These are phyloP conservation scores for Cyclanthera cordifolia DNA, from an alignment of 306 rosid genomes.

Conservation along the genomic window DNA sequence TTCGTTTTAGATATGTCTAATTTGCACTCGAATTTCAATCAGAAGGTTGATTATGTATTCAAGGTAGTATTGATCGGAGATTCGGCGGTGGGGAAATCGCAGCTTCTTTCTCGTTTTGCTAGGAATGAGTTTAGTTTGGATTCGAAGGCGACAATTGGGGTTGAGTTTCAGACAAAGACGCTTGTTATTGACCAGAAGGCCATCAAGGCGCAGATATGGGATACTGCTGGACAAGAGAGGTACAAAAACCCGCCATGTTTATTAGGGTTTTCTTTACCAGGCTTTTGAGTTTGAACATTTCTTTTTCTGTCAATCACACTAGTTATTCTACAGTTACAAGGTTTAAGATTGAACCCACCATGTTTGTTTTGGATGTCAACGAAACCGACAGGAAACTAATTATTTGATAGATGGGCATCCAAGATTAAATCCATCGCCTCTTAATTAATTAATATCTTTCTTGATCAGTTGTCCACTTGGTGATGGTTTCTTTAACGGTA, in stretches of 20 bases:
- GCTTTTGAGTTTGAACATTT: neutral
- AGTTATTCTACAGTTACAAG: neutral
- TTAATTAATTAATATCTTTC: too few species aligned
- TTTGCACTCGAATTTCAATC: constrained; percentile 45
- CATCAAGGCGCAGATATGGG: constrained; percentile 96
- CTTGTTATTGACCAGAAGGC: constrained; percentile 65
- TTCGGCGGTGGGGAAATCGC: constrained; percentile 89
- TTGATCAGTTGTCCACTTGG: too few species aligned
- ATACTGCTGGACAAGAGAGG: constrained; percentile 99
- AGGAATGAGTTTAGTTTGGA: constrained; percentile 65
- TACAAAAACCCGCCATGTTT: neutral
- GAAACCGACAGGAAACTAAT: too few species aligned
- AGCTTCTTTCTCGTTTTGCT: constrained; percentile 66
- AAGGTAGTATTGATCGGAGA: constrained; percentile 86
- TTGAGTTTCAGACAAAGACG: constrained; percentile 80
- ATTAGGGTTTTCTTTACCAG: neutral
- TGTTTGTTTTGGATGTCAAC: too few species aligned
- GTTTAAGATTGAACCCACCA: neutral
- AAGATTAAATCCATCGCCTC: too few species aligned
- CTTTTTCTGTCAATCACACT: neutral
- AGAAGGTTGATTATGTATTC: constrained; percentile 77
- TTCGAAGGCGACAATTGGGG: constrained; percentile 85
- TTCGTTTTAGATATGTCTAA: constrained; percentile 36
- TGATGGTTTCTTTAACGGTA: too few species aligned
- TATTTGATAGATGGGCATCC: too few species aligned